Percentiles rank a stretch among this genome's conserved stretches.
These are phyloP conservation scores for Xylaria cubensis DNA, from an alignment of 495 filamentous ascomycete species.

Conservation along the genomic window DNA sequence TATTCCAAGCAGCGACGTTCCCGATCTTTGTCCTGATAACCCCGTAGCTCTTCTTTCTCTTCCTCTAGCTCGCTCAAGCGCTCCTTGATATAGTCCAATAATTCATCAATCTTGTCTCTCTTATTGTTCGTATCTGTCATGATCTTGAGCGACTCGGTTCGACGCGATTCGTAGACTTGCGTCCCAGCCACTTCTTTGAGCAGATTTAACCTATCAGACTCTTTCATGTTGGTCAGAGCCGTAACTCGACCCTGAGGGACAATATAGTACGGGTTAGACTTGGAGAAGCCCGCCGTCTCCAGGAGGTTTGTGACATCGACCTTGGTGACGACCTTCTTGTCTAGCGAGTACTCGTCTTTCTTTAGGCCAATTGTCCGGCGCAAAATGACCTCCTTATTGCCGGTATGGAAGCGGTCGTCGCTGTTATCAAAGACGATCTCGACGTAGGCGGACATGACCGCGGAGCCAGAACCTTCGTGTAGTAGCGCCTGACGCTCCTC, in stretches of 20 bases:
- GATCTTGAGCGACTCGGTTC: slow-evolving; percentile 90
- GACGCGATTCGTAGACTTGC: slow-evolving; percentile 91
- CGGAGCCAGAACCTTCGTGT: slow-evolving; percentile 95
- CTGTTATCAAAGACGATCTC: slow-evolving; percentile 99
- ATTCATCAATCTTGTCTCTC: slow-evolving; percentile 90
- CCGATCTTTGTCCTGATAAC: slow-evolving; percentile 92
- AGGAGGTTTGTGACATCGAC: slow-evolving; percentile 94
- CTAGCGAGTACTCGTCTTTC: slow-evolving; percentile 97
- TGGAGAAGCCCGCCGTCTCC: slow-evolving; percentile 94
- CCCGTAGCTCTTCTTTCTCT: slow-evolving; percentile 93
- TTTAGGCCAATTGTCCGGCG: slow-evolving; percentile 95
- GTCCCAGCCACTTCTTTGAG: slow-evolving; percentile 98
- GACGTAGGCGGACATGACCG: slow-evolving; percentile 98
- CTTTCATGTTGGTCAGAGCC: slow-evolving; percentile 97
- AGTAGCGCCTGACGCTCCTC: slow-evolving; percentile 95
- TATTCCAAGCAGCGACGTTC: slow-evolving; percentile 94
- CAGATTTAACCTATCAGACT: slow-evolving; percentile 83
- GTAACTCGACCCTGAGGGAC: slow-evolving; percentile 97
- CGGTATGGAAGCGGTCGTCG: slow-evolving; percentile 94
- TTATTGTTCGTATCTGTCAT: slow-evolving; percentile 97
- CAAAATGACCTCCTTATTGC: slow-evolving; percentile 86
- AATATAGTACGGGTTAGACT: slow-evolving; percentile 98
- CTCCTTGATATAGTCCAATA: slow-evolving; percentile 88
- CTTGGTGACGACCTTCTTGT: slow-evolving; percentile 95
- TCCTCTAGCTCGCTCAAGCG: slow-evolving; percentile 89